A percentile compares a stretch with the other conserved stretches of the same genome.
These are phyloP conservation scores for Priceomyces haplophilus DNA, from an alignment of 805 yeast species.

Conservation along the genomic window DNA sequence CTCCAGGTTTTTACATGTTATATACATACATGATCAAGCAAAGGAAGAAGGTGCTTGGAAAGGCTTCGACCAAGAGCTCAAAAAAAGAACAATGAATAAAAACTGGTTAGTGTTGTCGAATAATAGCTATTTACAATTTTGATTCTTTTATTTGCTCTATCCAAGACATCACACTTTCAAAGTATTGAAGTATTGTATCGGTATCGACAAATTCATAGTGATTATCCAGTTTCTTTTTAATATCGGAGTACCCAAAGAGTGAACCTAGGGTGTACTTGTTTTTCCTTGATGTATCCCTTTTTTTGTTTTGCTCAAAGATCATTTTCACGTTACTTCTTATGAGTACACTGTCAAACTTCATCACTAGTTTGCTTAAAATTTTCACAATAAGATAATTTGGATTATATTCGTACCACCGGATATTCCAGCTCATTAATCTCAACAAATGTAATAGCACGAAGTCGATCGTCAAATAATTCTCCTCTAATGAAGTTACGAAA, in stretches of 20 bases:
- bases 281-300: conserved; percentile 9
- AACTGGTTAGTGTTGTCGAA: conserved; percentile 2
- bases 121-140: background rate
- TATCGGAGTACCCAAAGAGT: conserved; percentile 8
- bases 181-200: conserved; percentile 33
- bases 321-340: conserved; percentile 40
- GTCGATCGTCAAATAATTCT: conserved; percentile 31
- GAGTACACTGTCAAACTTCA: conserved; percentile 39
- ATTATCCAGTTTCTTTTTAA: conserved; percentile 6
- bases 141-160: conserved; percentile 18
- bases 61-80: background rate
- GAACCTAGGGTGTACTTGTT: conserved; percentile 7
- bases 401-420: conserved; percentile 62
- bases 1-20: conserved; percentile 83
- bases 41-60: conserved; percentile 70
- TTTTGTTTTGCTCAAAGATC: conserved; percentile 32
- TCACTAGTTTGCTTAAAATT: conserved; percentile 42
- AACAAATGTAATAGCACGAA: conserved; percentile 37
- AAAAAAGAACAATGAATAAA: conserved; percentile 1
- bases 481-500: conserved; percentile 22
- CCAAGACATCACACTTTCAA: conserved; percentile 29
- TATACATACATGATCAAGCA: conserved; percentile 88
- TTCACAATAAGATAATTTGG: conserved; percentile 39
- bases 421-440: conserved; percentile 57
- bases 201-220: conserved; percentile 21